Evolutionary conservation across 2,329 filamentous ascomycete species (phyloP).

Genomic region (Penicillium oxalicum): DNA sequence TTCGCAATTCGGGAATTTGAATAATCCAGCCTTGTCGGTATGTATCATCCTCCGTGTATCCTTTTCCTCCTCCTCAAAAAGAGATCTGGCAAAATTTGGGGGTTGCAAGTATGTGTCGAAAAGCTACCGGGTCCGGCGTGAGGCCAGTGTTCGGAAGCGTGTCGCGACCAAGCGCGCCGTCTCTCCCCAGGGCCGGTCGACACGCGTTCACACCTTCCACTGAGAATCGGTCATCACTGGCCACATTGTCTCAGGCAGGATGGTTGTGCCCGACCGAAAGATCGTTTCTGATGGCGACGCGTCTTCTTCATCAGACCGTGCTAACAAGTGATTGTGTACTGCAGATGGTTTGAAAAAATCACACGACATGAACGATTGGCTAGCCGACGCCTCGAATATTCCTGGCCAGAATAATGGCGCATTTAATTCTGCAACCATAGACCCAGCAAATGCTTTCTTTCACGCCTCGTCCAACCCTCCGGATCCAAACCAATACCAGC

Average conservation of each 20-base stretch:
- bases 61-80: conserved; percentile 5
- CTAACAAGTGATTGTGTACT: conserved; percentile 16
- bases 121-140: conserved; percentile 1
- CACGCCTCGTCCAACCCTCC: conserved; percentile 42
- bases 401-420: conserved; percentile 46
- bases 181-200: conserved; percentile 14
- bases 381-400: conserved; percentile 43
- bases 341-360: conserved; percentile 44
- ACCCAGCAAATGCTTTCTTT: conserved; percentile 45
- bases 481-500: conserved; percentile 50
- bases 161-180: conserved; percentile 22
- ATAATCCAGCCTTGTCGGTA: conserved; percentile 40
- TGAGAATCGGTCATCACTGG: background rate
- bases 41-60: conserved; percentile 21
- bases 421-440: conserved; percentile 42
- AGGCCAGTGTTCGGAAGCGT: conserved; percentile 8
- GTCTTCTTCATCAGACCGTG: conserved; percentile 2
- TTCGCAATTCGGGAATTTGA: conserved; percentile 36
- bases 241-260: too few species aligned
- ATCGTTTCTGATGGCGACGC: conserved; percentile 13
- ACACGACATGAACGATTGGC: conserved; percentile 49
- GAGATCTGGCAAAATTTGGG: background rate
- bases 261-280: too few species aligned
- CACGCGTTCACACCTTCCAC: conserved; percentile 14
- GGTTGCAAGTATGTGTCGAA: too few species aligned